Conservation (phyloP, 1,284 basidiomycete genomes). For the Termitomyces sp. region DNA sequence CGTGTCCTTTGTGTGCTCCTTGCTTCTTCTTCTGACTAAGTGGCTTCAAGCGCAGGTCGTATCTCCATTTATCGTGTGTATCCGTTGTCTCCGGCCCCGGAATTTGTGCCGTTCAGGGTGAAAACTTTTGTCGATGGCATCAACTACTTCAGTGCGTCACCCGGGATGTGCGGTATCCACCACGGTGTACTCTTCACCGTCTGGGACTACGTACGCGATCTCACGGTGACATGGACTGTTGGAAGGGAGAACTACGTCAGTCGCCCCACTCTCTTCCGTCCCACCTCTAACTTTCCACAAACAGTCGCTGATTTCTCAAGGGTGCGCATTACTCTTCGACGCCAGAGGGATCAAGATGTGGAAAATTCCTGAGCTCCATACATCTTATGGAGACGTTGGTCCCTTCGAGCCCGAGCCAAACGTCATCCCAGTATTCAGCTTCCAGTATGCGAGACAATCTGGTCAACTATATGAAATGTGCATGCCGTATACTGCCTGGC, state of each 20-base stretch:
- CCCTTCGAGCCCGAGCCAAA: conserved; percentile 1
- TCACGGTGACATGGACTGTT: conserved; percentile 4
- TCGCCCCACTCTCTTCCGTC: background rate
- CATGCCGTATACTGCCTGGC: conserved; percentile 5
- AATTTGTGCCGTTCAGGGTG: background rate
- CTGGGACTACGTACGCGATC: conserved; percentile 4
- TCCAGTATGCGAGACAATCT: conserved; percentile 1
- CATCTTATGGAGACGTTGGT: background rate
- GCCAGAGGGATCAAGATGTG: conserved; percentile 4
- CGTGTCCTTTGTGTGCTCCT: background rate
- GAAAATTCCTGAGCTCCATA: conserved; percentile 3
- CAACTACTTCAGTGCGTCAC: background rate
- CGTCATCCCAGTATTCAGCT: background rate
- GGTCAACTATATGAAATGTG: conserved; percentile 1
- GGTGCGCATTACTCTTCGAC: conserved; percentile 6
- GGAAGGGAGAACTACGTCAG: conserved; percentile 3
- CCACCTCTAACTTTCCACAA: background rate
- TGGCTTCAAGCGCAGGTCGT: background rate
- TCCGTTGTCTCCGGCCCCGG: background rate
- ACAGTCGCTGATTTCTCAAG: conserved; percentile 6
- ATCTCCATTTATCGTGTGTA: conserved; percentile 1
- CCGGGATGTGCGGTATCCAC: conserved; percentile 2
- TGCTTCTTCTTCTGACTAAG: background rate
- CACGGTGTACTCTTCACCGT: conserved; percentile 2
- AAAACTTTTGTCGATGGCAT: background rate